Base-by-base conservation (phyloP, 1,139 yeast genomes). In the Nadsonia commutata region DNA sequence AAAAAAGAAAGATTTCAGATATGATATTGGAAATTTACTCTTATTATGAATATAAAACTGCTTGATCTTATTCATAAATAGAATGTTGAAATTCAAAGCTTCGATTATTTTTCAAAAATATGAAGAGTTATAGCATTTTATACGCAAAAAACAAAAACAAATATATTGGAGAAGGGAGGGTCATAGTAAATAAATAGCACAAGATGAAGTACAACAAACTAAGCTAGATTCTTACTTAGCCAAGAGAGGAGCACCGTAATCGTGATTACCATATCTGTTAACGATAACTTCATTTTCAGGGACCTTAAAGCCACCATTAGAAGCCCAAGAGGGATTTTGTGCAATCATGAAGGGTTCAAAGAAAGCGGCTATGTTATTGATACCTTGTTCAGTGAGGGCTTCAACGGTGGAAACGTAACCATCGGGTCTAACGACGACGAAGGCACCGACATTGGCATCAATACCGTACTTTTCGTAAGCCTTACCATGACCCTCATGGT, bases 361-460 rank as follows among this genome's bases (percentile, higher is more conserved):
- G 46, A 56, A 60, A 4, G 42, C 27, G 22, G 51, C 54, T 42
- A 60, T 51, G 37, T 51, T 48, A 16, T 51, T 44, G 40, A 56
- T 51, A 19, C 62, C 63, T 9, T 43, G 45, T 18, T 39, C 38
- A 17, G 52, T 49, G 22, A 49, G 51, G 22, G 52, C 54, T 17
- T 55, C 47, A 18, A 60, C 61, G 22, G 48, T 40, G 18, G 65
- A 55, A 21, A 63, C 60, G 42, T 63, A 61, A 2, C 65, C 64
- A 51, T 63, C 67, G n/a, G 67, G 67, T 38, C 67, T 51, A 16
- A 60, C 48, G 22, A 63, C 59, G 20, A 60, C 42, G 21, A 63
- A 44, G 13, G 58, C 57, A 19, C 66, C 64, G 7, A 45, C 48
- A 20, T 52, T 42, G 16, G 54, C 51, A 41, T 57, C 56, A 37